Conservation (phyloP, 1,139 yeast genomes). For the Yamadazyma diddensiae region DNA sequence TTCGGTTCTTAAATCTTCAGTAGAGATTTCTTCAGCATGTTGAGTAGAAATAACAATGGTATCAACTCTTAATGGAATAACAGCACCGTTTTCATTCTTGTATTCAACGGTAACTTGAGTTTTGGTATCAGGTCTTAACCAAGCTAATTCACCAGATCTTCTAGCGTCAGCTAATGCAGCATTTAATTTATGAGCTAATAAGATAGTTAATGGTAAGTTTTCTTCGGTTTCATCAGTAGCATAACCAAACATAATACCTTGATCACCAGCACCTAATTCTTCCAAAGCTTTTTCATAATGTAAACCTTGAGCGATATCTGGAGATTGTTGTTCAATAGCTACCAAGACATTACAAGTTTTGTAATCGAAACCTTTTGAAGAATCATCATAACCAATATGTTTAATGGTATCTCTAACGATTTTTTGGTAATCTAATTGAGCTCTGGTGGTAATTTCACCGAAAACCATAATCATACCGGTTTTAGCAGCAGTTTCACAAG, state of each 20-base stretch:
- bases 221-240: conserved; percentile 99
- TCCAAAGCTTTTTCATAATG: conserved; percentile 96
- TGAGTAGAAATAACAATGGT: conserved; percentile 97
- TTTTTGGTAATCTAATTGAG: conserved; percentile 92
- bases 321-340: conserved; percentile 99
- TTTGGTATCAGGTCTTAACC: conserved; percentile 99
- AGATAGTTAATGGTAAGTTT: conserved; percentile 90
- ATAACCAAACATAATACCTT: conserved; percentile 99
- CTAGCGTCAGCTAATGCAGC: conserved; percentile 96
- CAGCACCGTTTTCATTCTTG: conserved; percentile 91
- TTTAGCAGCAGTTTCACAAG: conserved; percentile 98
- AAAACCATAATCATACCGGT: conserved; percentile 99
- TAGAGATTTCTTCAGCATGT: conserved; percentile 93
- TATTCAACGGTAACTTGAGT: conserved; percentile 99
- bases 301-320: conserved; percentile 98
- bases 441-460: conserved; percentile 98
- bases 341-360: conserved; percentile 98
- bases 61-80: conserved; percentile 93
- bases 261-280: conserved; percentile 99
- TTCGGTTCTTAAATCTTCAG: conserved; percentile 84
- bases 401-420: conserved; percentile 97
- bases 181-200: conserved; percentile 94
- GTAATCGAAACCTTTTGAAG: conserved; percentile 97
- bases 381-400: conserved; percentile 96
- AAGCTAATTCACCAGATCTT: conserved; percentile 87